phyloP scores from a whole-genome alignment of 352 stramenopile genomes.

The Pythium myriotylum region DNA sequence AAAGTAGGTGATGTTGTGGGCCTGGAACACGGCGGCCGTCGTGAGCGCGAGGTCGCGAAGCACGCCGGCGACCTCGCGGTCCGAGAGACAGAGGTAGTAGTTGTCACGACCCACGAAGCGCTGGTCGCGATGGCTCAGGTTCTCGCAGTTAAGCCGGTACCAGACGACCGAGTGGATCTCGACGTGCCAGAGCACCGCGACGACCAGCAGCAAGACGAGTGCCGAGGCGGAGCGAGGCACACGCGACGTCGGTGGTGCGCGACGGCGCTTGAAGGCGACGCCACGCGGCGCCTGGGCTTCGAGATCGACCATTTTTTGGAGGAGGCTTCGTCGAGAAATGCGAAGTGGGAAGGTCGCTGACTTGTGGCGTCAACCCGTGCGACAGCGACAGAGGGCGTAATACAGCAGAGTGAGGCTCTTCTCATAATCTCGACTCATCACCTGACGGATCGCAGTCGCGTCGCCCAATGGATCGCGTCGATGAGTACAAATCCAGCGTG shows the following conservation, averaged over 20 bases:
- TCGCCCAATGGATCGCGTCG: too few relatives aligned
- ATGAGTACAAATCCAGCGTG: too few relatives aligned
- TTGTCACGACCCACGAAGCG: constrained; percentile 16
- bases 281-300: constrained; percentile 11
- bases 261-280: constrained; percentile 17
- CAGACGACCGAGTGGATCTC: constrained; percentile 7
- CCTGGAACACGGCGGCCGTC: constrained; percentile 11
- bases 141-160: constrained; percentile 22
- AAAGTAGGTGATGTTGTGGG: constrained; percentile 36
- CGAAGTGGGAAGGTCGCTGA: neutral
- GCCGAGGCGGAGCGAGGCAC: constrained; percentile 16
- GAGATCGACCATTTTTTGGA: neutral
- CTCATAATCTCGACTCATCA: too few relatives aligned
- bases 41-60: constrained; percentile 28
- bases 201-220: neutral
- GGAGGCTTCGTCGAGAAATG: neutral
- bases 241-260: neutral
- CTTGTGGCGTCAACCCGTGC: neutral
- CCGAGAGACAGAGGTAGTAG: constrained; percentile 22
- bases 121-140: constrained; percentile 15
- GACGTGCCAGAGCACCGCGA: neutral
- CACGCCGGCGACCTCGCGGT: constrained; percentile 16
- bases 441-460: too few relatives aligned
- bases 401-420: too few relatives aligned
- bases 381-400: too few relatives aligned